These are phyloP conservation scores for Aegilops bicornis DNA, from an alignment of 176 grass and related monocot genomes.

Conservation along the genomic window DNA sequence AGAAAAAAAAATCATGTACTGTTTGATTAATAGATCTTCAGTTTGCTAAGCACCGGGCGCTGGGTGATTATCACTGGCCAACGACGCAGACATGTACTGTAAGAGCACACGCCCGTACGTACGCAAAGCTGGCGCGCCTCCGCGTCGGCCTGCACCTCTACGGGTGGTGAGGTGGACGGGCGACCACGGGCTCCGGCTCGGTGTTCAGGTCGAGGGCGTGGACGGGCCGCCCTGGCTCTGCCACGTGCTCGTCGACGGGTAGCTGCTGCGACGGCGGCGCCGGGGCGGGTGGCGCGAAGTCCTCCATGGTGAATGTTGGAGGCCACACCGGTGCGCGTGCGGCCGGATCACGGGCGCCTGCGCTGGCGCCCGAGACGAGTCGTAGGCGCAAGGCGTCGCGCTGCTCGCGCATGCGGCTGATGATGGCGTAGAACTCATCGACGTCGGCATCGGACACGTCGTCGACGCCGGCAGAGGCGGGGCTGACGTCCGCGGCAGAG, in stretches of 20 bases:
- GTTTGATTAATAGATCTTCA: too few species aligned
- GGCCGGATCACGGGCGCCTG: background rate
- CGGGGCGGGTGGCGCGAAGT: slow-evolving; percentile 32
- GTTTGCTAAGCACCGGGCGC: too few species aligned
- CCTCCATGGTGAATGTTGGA: slow-evolving; percentile 70
- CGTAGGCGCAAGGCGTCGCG: slow-evolving; percentile 29
- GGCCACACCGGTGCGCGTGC: slow-evolving; percentile 38
- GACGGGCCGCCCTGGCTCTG: background rate
- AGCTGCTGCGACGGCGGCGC: too few species aligned
- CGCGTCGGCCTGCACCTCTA: too few species aligned
- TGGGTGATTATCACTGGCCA: too few species aligned
- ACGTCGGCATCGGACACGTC: slow-evolving; percentile 33
- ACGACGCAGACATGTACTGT: too few species aligned
- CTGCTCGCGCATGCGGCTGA: slow-evolving; percentile 41
- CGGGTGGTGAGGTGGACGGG: too few species aligned
- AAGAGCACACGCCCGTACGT: too few species aligned
- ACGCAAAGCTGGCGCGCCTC: too few species aligned
- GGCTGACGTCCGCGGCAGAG: background rate
- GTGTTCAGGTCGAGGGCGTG: slow-evolving; percentile 54
- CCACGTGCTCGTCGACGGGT: slow-evolving; percentile 18
- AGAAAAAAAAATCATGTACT: too few species aligned
- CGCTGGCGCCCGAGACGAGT: background rate
- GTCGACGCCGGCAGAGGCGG: background rate
- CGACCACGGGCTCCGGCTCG: slow-evolving; percentile 56
- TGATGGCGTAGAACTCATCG: slow-evolving; percentile 88